phyloP scores from a whole-genome alignment of 441 rosid genomes.

The Hura crepitans region DNA sequence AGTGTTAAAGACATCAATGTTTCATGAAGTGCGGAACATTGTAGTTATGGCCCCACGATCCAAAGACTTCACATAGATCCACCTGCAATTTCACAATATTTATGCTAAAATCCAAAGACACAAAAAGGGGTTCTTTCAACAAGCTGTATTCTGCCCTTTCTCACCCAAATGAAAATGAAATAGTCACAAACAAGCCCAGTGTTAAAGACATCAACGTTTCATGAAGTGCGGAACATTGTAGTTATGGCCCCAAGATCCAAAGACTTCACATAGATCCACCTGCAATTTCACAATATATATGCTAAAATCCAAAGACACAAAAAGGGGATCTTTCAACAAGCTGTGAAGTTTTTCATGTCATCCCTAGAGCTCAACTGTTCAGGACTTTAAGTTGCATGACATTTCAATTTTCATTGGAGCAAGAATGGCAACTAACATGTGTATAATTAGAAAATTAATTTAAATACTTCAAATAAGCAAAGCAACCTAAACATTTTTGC shows the following conservation, averaged over 20 bases:
- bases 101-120: too few relatives aligned
- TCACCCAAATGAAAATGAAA: constrained; percentile 6
- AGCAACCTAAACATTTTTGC: background rate
- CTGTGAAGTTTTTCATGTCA: background rate
- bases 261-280: too few relatives aligned
- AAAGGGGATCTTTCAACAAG: background rate
- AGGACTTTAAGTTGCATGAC: constrained; percentile 12
- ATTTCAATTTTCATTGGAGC: constrained; percentile 1
- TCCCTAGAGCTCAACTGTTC: too few relatives aligned
- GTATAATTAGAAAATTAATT: background rate
- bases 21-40: background rate
- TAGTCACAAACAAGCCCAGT: background rate
- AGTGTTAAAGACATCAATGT: background rate
- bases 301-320: too few relatives aligned
- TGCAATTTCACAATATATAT: too few relatives aligned
- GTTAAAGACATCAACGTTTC: background rate
- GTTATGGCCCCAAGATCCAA: background rate
- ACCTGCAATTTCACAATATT: too few relatives aligned
- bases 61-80: too few relatives aligned
- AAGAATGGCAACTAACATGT: background rate
- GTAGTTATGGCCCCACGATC: background rate
- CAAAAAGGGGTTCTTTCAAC: background rate
- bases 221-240: background rate
- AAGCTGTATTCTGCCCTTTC: constrained; percentile 4
- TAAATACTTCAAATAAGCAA: background rate